Conservation (phyloP, 2,329 filamentous ascomycete species). For the Colletotrichum trifolii region DNA sequence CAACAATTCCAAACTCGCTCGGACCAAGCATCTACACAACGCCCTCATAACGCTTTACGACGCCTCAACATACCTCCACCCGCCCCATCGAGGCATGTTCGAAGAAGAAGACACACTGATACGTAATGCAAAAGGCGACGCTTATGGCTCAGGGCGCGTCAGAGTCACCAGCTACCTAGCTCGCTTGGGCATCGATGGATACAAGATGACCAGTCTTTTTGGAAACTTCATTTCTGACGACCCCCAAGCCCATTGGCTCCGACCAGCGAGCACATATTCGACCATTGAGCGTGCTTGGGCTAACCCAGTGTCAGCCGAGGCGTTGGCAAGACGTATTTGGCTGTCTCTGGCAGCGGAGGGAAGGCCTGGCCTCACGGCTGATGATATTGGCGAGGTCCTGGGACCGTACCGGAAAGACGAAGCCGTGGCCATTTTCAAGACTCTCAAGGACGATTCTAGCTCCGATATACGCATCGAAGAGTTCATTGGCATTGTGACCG, state of each 20-base stretch:
- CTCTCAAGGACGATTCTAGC: slow-evolving; percentile 38
- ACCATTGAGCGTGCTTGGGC: slow-evolving; percentile 42
- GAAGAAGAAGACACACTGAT: slow-evolving; percentile 41
- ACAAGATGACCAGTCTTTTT: slow-evolving; percentile 41
- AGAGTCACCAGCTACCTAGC: slow-evolving; percentile 41
- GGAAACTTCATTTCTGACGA: slow-evolving; percentile 42
- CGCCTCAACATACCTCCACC: slow-evolving; percentile 41
- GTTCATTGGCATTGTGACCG: slow-evolving; percentile 42
- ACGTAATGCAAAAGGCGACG: slow-evolving; percentile 41
- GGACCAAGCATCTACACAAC: slow-evolving; percentile 42
- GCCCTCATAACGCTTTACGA: slow-evolving; percentile 43
- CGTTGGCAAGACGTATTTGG: slow-evolving; percentile 44
- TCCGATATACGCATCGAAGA: slow-evolving; percentile 45
- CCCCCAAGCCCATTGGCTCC: slow-evolving; percentile 41
- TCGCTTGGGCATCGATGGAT: slow-evolving; percentile 42
- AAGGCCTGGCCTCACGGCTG: slow-evolving; percentile 36
- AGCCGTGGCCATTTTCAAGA: slow-evolving; percentile 39
- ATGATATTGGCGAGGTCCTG: slow-evolving; percentile 43
- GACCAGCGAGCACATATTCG: slow-evolving; percentile 41
- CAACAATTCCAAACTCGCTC: slow-evolving; percentile 33
- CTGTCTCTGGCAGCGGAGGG: slow-evolving; percentile 42
- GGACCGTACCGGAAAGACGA: slow-evolving; percentile 41
- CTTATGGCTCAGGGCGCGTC: slow-evolving; percentile 39
- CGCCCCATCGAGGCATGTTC: slow-evolving; percentile 38
- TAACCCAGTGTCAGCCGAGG: slow-evolving; percentile 41